A percentile compares a stretch with the other conserved stretches of the same genome.
phyloP scores from a whole-genome alignment of 352 stramenopile species.

The Pythium aquatile region DNA sequence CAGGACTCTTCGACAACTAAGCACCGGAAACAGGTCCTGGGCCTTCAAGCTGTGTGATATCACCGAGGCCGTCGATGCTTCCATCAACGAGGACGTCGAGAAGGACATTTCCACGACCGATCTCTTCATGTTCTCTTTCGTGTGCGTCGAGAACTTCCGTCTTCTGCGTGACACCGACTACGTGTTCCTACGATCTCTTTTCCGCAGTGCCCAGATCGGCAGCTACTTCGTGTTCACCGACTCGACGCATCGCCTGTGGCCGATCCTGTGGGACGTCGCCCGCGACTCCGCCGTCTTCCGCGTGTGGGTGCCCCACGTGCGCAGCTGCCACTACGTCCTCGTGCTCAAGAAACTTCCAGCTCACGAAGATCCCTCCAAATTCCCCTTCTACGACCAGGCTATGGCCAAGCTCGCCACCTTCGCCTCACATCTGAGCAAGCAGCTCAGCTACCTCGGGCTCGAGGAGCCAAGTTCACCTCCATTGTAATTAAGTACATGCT shows the following conservation, averaged over 20 bases:
- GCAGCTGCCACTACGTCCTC: constrained; percentile 63
- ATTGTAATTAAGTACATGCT: neutral
- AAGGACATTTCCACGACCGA: constrained; percentile 33
- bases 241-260: constrained; percentile 72
- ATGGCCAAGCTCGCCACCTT: constrained; percentile 50
- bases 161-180: constrained; percentile 47
- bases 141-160: constrained; percentile 70
- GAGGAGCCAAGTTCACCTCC: neutral
- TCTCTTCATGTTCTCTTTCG: constrained; percentile 68
- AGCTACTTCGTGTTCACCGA: constrained; percentile 70
- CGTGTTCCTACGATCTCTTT: constrained; percentile 54
- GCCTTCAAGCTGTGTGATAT: constrained; percentile 62
- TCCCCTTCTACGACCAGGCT: constrained; percentile 44
- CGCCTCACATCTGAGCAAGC: constrained; percentile 40
- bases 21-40: constrained; percentile 27
- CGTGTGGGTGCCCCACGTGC: constrained; percentile 52
- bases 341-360: constrained; percentile 53
- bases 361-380: constrained; percentile 25
- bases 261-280: constrained; percentile 49
- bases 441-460: constrained; percentile 25
- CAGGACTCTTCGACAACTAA: constrained; percentile 31
- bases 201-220: constrained; percentile 28
- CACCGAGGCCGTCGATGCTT: constrained; percentile 37
- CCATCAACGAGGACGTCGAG: constrained; percentile 38
- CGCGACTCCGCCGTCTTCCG: constrained; percentile 36